Evolutionary conservation across 2,329 filamentous ascomycete genomes (phyloP).

Genomic region (Aulographum hederae): DNA sequence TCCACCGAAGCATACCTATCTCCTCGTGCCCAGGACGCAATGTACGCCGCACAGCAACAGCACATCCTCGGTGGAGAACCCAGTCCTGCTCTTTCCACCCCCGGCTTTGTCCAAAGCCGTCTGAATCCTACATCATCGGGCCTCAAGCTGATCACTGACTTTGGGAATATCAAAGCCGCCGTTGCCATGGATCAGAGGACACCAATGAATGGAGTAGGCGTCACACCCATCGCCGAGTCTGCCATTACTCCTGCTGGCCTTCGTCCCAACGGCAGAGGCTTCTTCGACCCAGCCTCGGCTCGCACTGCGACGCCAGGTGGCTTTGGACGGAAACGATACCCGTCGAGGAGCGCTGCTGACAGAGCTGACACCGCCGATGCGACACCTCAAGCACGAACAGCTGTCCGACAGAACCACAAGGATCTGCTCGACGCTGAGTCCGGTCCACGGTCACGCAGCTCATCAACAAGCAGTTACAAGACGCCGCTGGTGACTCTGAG

Average conservation of each 20-base stretch:
- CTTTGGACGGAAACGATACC: conserved; percentile 47
- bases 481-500: conserved; percentile 24
- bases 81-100: conserved; percentile 59
- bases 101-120: conserved; percentile 49
- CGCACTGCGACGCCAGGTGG: conserved; percentile 39
- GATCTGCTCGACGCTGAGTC: conserved; percentile 8
- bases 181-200: conserved; percentile 44
- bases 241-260: conserved; percentile 45
- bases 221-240: conserved; percentile 65
- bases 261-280: conserved; percentile 1
- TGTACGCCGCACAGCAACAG: conserved; percentile 35
- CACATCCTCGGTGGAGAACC: conserved; percentile 1
- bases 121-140: conserved; percentile 47
- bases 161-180: conserved; percentile 38
- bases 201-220: conserved; percentile 56
- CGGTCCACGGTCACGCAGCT: conserved; percentile 9
- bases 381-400: conserved; percentile 4
- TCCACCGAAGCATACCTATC: conserved; percentile 77
- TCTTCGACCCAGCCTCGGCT: conserved; percentile 24
- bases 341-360: conserved; percentile 22
- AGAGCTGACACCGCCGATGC: conserved; percentile 9
- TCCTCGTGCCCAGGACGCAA: conserved; percentile 51
- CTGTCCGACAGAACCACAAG: conserved; percentile 5
- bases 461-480: conserved; percentile 38
- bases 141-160: conserved; percentile 64